A percentile compares a stretch with the other conserved stretches of the same genome.
Evolutionary conservation across 139 green algal species (phyloP).

Genomic region (Chlorella sp.): DNA sequence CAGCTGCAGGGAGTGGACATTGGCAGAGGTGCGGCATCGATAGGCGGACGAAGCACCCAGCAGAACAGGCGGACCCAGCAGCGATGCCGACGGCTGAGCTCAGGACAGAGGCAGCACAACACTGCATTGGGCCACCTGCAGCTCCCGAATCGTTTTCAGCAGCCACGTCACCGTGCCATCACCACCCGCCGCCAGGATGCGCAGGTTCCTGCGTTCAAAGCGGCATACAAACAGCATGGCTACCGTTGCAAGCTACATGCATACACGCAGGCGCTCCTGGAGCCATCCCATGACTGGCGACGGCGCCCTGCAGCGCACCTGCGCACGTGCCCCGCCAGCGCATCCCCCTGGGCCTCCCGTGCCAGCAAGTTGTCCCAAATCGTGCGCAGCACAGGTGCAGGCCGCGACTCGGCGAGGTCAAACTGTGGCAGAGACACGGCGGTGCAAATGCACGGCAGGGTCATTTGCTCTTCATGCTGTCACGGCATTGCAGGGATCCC

Average conservation of each 20-base stretch:
- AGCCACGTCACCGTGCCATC: slow-evolving; percentile 82
- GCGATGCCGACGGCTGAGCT: too few relatives aligned
- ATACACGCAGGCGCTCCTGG: too few relatives aligned
- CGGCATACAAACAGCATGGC: neutral
- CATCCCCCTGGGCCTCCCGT: slow-evolving; percentile 49
- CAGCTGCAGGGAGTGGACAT: slow-evolving; percentile 33
- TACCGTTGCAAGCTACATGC: neutral
- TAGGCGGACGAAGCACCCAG: too few relatives aligned
- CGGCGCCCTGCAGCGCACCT: slow-evolving; percentile 13
- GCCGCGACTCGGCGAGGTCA: slow-evolving; percentile 75
- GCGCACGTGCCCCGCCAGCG: slow-evolving; percentile 51
- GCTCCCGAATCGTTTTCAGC: slow-evolving; percentile 75
- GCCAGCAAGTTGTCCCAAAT: slow-evolving; percentile 77
- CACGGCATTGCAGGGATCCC: too few relatives aligned
- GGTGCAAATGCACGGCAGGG: too few relatives aligned
- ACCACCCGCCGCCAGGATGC: slow-evolving; percentile 84
- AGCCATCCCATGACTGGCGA: too few relatives aligned
- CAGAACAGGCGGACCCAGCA: too few relatives aligned
- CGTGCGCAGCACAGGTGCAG: slow-evolving; percentile 73
- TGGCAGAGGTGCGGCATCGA: too few relatives aligned
- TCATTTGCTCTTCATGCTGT: too few relatives aligned
- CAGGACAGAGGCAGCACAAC: too few relatives aligned
- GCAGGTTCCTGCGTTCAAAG: slow-evolving; percentile 48
- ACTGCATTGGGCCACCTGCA: too few relatives aligned
- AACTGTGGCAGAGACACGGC: slow-evolving; percentile 79